Evolutionary conservation across 2,329 filamentous ascomycete species (phyloP), one percentile per base, ranked within the genome.

Genomic region (Sphaerulina musiva): DNA sequence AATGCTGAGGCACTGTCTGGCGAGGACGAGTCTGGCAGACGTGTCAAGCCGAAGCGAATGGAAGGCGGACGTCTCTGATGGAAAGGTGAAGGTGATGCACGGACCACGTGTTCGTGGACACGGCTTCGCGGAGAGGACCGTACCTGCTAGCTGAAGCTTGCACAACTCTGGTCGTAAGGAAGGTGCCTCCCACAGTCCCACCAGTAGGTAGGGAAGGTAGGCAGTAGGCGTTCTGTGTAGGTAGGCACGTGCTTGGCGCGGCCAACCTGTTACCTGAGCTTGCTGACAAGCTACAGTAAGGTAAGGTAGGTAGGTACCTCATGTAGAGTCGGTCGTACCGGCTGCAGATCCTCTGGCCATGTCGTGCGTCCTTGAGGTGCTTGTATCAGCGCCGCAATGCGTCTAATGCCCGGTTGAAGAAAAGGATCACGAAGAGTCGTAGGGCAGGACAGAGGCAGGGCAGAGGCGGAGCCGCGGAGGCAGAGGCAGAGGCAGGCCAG

Each of bases 101-200:
- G 54, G 63, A 60, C 60, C 64, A 66, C 54, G 53, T 26, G 62
- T 65, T 66, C 60, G 20, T 20, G 20, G 20, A 45, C 47, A 53
- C 32, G 52, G 38, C 36, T 41, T 32, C 44, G 38, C 49, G 53
- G 39, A 40, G 46, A 41, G 42, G 5, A 29, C 4, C 5, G 26
- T 29, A 29, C 1, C 5, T 29, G 6, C 26, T 38, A 46, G 54
- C 55, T 49, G 34, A 38, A 34, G 39, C 10, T 7, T 45, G 59
- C 62, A 58, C 58, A 52, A 63, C 57, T 20, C 20, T 20, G 20
- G 20, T 20, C 20, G 20, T 20, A 20, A 20, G 20, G 20, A 20
- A 20, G 20, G 20, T 20, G 3, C 20, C 20, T 20, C 20, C 20
- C 20, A 20, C 2, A 4, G 2, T 20, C 20, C 20, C 20, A 20